Conservation (phyloP, 2,329 filamentous ascomycete species). For the Alternaria arbusti region DNA sequence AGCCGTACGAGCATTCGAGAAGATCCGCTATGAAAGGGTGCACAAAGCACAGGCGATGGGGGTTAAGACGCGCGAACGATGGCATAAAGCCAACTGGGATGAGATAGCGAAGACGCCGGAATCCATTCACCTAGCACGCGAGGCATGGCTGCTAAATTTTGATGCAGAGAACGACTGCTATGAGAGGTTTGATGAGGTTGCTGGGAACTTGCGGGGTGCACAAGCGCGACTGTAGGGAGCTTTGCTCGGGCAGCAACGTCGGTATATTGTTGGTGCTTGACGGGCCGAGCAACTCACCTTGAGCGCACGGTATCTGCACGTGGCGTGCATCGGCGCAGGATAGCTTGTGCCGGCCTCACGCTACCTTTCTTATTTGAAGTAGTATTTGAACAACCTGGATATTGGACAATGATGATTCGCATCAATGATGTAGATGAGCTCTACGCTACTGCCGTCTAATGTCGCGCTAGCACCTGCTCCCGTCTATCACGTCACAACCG, state of each 20-base stretch:
- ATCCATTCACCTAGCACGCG: slow-evolving; percentile 36
- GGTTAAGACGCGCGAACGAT: slow-evolving; percentile 38
- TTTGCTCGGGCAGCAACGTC: not conserved
- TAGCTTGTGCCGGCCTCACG: not conserved
- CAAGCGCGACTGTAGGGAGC: slow-evolving; percentile 17
- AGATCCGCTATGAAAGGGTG: slow-evolving; percentile 40
- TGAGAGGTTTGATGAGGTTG: slow-evolving; percentile 35
- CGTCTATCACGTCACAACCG: slow-evolving; percentile 8
- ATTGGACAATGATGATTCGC: not conserved
- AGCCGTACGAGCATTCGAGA: slow-evolving; percentile 39
- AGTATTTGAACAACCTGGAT: not conserved
- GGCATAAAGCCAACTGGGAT: slow-evolving; percentile 42
- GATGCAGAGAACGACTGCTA: slow-evolving; percentile 42
- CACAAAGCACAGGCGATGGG: slow-evolving; percentile 37
- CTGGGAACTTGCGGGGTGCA: slow-evolving; percentile 14
- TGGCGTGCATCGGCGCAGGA: not conserved
- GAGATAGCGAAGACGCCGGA: slow-evolving; percentile 33
- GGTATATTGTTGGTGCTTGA: not conserved
- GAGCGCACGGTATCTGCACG: slow-evolving; percentile 3
- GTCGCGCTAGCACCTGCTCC: not conserved
- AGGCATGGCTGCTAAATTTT: slow-evolving; percentile 40
- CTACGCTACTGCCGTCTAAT: slow-evolving; percentile 6
- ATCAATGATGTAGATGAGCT: not conserved
- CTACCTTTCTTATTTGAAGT: not conserved
- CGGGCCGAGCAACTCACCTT: not conserved